Evolutionary conservation across 495 filamentous ascomycete species (phyloP).

Genomic region (Penicillium psychrofluorescens): DNA sequence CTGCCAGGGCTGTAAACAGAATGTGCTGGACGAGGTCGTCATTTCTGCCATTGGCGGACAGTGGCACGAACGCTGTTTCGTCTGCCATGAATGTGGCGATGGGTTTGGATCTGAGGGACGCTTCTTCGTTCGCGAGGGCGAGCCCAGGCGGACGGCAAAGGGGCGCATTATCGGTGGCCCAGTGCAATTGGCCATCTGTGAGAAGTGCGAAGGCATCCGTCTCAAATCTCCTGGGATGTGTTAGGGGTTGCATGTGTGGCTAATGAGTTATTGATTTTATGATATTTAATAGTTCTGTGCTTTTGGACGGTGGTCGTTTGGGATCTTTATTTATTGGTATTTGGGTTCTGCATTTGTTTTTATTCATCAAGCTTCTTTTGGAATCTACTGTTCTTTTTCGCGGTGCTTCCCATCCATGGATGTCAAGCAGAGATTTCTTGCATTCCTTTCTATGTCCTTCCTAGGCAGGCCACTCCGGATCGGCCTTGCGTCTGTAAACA

Average conservation of each 20-base stretch:
- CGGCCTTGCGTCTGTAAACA: slow-evolving; percentile 70
- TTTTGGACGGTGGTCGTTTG: not conserved
- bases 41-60: slow-evolving; percentile 81
- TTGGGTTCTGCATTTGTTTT: not conserved
- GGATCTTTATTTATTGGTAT: not conserved
- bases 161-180: slow-evolving; percentile 41
- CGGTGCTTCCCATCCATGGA: too few relatives aligned
- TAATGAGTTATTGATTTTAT: too few relatives aligned
- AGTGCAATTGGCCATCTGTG: slow-evolving; percentile 51
- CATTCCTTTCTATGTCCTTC: not conserved
- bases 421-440: not conserved
- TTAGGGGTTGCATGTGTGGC: slow-evolving; percentile 10
- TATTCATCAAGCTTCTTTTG: not conserved
- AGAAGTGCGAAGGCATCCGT: slow-evolving; percentile 55
- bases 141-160: slow-evolving; percentile 43
- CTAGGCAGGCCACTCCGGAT: slow-evolving; percentile 60
- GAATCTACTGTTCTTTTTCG: not conserved
- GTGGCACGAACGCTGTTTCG: slow-evolving; percentile 92
- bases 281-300: too few relatives aligned
- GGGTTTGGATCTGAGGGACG: slow-evolving; percentile 53
- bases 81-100: slow-evolving; percentile 62
- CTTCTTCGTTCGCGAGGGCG: slow-evolving; percentile 55
- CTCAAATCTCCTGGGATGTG: slow-evolving; percentile 47
- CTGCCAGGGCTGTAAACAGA: slow-evolving; percentile 76
- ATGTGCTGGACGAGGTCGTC: slow-evolving; percentile 80